These are phyloP conservation scores for Ceratocystis colombiana DNA, from an alignment of 2,329 filamentous ascomycete genomes.

Conservation along the genomic window DNA sequence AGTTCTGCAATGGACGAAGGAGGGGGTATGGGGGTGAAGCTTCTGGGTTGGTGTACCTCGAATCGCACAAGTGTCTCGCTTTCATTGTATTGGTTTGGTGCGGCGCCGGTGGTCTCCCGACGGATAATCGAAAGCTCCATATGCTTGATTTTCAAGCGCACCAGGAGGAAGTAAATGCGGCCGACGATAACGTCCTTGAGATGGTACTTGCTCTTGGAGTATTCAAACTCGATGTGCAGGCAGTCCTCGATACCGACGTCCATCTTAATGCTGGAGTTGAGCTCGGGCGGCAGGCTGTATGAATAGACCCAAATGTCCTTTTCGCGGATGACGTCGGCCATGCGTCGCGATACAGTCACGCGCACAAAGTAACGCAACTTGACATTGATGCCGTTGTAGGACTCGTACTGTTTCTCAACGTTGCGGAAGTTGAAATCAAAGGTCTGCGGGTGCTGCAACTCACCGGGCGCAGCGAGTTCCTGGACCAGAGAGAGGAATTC, in stretches of 20 bases:
- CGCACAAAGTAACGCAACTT: constrained; percentile 97
- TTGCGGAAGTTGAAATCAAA: constrained; percentile 99
- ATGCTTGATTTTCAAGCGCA: constrained; percentile 97
- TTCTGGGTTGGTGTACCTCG: constrained; percentile 47
- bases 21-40: constrained; percentile 14
- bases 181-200: constrained; percentile 98
- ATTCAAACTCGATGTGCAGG: constrained; percentile 98
- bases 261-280: constrained; percentile 99
- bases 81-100: constrained; percentile 98
- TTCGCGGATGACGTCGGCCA: constrained; percentile 96
- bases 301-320: constrained; percentile 99
- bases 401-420: constrained; percentile 99
- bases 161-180: constrained; percentile 93
- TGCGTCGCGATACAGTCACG: constrained; percentile 89
- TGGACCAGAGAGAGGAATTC: constrained; percentile 96
- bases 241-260: constrained; percentile 99
- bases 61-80: constrained; percentile 96
- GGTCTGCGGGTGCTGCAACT: constrained; percentile 96
- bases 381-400: constrained; percentile 99
- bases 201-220: constrained; percentile 98
- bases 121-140: constrained; percentile 99
- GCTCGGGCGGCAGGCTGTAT: constrained; percentile 95
- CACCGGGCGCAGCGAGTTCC: constrained; percentile 90
- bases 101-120: constrained; percentile 88
- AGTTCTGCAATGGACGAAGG: background rate